Evolutionary conservation across 331 rosid species (phyloP), one percentile per base, ranked within the genome.

Genomic region (Cydonia oblonga): DNA sequence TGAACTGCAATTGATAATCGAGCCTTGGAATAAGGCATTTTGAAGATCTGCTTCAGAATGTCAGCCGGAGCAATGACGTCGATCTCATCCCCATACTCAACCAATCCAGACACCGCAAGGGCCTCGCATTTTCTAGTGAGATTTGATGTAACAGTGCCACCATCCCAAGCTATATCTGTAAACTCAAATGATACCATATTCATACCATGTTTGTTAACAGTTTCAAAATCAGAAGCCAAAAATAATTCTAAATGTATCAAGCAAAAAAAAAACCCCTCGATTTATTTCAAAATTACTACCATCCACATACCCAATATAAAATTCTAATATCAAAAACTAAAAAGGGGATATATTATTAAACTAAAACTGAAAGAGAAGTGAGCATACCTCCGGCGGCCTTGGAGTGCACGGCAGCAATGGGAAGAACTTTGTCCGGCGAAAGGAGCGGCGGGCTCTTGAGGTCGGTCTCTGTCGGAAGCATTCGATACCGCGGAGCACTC

Each of bases 51-150:
- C 92, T 93, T 93, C 83, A 93, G 86, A 82, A 90, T 86, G 80
- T 93, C 97, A 57, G 87, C 85, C n/a, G 98, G 97, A 72, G 97
- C 96, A 83, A 93, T 90, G 64, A 93, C 96, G 75, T 93, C 98
- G 64, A 93, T 86, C 79, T 89, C 98, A 80, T 93, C 97, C 32
- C 98, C 98, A 80, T 93, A 89, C 56, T 93, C 96, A 59, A 80
- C 98, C 84, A 93, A 73, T 28, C 98, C 98, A 75, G 93, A 86
- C 42, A 93, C 90, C n/a, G 97, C 98, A 53, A 93, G 96, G 69
- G 96, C 88, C 82, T 93, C 98, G 64, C 88, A 81, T 82, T 93
- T 93, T 73, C 97, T 87, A 64, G 88, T 73, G 64, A 93, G 87
- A 81, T 89, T 89, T 72, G 98, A 90, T 40, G 96, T 77, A 77